Evolutionary conservation across 2,329 filamentous ascomycete species (phyloP).

Genomic region (Aspergillus puulaauensis): DNA sequence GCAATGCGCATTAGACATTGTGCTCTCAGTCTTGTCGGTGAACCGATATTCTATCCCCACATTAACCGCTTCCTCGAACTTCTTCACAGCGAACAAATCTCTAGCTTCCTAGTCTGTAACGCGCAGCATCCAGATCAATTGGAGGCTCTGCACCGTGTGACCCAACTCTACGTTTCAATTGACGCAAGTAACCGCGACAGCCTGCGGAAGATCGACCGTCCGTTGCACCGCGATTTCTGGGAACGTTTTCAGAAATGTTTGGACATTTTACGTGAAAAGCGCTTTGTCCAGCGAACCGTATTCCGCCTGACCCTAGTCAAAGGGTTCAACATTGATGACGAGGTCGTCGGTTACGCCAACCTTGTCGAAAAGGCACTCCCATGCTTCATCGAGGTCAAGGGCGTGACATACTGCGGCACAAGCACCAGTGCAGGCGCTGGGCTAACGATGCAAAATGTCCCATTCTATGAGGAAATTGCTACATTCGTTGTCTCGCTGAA

Average conservation of each 20-base stretch:
- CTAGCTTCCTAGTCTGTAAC: conserved; percentile 94
- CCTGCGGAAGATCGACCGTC: conserved; percentile 83
- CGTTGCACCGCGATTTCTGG: conserved; percentile 95
- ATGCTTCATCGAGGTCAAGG: conserved; percentile 93
- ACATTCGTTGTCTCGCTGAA: conserved; percentile 78
- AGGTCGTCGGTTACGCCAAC: conserved; percentile 84
- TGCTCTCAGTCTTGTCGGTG: conserved; percentile 85
- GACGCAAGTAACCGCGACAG: conserved; percentile 90
- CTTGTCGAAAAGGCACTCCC: conserved; percentile 83
- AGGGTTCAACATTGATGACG: conserved; percentile 95
- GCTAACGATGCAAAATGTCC: conserved; percentile 95
- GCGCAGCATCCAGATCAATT: conserved; percentile 94
- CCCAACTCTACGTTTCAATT: conserved; percentile 94
- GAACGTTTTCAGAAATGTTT: conserved; percentile 90
- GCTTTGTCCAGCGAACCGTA: conserved; percentile 85
- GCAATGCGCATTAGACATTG: conserved; percentile 93
- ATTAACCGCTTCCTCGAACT: conserved; percentile 89
- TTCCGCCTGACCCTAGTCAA: conserved; percentile 95
- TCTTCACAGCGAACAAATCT: conserved; percentile 83
- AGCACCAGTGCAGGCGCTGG: conserved; percentile 80
- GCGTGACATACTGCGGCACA: conserved; percentile 95
- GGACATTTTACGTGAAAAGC: conserved; percentile 80
- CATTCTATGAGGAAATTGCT: conserved; percentile 88
- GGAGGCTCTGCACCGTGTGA: conserved; percentile 77
- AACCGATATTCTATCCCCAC: conserved; percentile 98